These are phyloP conservation scores for Xylariaceae sp. DNA, from an alignment of 2,329 filamentous ascomycete genomes.

Conservation along the genomic window DNA sequence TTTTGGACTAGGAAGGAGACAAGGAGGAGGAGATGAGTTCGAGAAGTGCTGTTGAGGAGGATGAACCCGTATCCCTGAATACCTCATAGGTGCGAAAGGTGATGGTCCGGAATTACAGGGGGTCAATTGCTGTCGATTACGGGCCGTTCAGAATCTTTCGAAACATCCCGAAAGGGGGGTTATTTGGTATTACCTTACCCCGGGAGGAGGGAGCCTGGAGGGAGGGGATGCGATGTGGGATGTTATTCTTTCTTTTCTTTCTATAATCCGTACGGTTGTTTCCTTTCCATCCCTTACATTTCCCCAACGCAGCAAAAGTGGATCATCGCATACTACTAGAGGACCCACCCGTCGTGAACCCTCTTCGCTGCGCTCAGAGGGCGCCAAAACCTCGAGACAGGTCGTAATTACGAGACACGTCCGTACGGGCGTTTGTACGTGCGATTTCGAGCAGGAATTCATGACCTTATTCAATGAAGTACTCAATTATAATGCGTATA, in stretches of 20 bases:
- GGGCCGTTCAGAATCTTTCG: neutral
- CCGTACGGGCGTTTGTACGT: too few relatives aligned
- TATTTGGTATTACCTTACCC: neutral
- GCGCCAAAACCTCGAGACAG: too few relatives aligned
- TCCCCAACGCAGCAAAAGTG: neutral
- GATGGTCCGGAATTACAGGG: too few relatives aligned
- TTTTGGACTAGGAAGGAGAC: neutral
- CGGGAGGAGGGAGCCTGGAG: neutral
- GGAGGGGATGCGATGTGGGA: neutral
- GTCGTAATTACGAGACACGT: too few relatives aligned
- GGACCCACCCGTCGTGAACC: too few relatives aligned
- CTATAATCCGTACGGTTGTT: too few relatives aligned
- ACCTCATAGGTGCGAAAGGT: too few relatives aligned
- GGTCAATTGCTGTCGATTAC: neutral
- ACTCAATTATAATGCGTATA: too few relatives aligned
- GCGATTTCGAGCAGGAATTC: too few relatives aligned
- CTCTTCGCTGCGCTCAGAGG: too few relatives aligned
- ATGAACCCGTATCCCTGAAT: too few relatives aligned
- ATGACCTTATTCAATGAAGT: too few relatives aligned
- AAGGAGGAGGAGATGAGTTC: neutral
- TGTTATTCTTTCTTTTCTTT: neutral
- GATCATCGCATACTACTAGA: neutral
- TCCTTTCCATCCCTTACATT: neutral
- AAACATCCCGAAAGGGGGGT: neutral
- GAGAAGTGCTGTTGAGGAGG: neutral